Percentiles rank a stretch among this genome's conserved stretches.
Conservation (phyloP, 176 grass and related monocot species). For the Cenchrus fungigraminus region DNA sequence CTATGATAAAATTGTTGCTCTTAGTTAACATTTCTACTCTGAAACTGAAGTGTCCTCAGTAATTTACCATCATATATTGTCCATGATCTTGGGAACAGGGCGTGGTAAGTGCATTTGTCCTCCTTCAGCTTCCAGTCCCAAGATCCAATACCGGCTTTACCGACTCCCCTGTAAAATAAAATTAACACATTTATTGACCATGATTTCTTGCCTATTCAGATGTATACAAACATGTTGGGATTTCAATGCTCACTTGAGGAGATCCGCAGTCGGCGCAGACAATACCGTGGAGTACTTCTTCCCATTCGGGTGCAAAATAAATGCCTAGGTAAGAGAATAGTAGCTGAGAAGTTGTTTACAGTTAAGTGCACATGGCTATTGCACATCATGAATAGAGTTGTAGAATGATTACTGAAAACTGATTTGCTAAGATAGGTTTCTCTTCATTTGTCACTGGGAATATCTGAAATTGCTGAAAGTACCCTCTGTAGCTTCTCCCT, state of each 20-base stretch:
- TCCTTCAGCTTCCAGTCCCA: slow-evolving; percentile 96
- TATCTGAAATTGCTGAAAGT: slow-evolving; percentile 93
- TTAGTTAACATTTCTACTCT: not conserved
- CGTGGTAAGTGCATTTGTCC: slow-evolving; percentile 76
- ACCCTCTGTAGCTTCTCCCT: slow-evolving; percentile 94
- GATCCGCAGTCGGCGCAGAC: slow-evolving; percentile 56
- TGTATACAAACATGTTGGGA: not conserved
- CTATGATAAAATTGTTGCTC: not conserved
- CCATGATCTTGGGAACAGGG: slow-evolving; percentile 89
- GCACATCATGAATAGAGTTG: not conserved
- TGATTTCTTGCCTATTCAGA: not conserved
- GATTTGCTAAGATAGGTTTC: slow-evolving; percentile 78
- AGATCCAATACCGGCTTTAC: slow-evolving; percentile 61
- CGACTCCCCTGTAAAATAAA: slow-evolving; percentile 62
- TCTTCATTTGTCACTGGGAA: slow-evolving; percentile 78
- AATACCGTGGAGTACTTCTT: slow-evolving; percentile 73
- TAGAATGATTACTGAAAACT: slow-evolving; percentile 77
- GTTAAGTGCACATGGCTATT: not conserved
- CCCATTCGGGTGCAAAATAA: slow-evolving; percentile 68
- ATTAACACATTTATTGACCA: slow-evolving; percentile 5
- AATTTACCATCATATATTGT: slow-evolving; percentile 84
- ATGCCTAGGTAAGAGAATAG: slow-evolving; percentile 54
- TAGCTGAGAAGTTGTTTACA: slow-evolving; percentile 1
- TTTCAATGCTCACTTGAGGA: slow-evolving; percentile 53
- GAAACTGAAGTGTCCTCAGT: not conserved